phyloP scores from a whole-genome alignment of 768 basidiomycete genomes.

The Podaxis sp. region DNA sequence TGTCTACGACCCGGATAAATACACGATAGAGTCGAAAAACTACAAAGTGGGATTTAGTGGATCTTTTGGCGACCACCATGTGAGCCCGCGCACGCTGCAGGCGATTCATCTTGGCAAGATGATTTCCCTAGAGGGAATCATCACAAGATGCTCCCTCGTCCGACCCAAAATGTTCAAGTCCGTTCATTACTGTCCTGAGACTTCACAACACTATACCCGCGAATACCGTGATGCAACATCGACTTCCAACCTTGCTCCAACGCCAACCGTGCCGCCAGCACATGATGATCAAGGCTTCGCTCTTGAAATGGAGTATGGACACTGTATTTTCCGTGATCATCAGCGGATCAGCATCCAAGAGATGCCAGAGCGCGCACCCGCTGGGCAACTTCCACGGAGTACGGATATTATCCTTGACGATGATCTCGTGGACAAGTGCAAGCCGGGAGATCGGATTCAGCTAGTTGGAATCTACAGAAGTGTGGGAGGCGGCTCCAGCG shows the following conservation, averaged over 20 bases:
- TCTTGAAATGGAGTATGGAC: constrained; percentile 89
- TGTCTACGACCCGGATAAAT: constrained; percentile 74
- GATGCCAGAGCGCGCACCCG: constrained; percentile 98
- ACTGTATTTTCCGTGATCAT: constrained; percentile 91
- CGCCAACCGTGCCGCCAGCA: constrained; percentile 82
- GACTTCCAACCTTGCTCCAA: constrained; percentile 81
- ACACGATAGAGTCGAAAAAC: constrained; percentile 73
- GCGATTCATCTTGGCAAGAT: constrained; percentile 90
- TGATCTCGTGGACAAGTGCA: constrained; percentile 95
- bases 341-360: constrained; percentile 98
- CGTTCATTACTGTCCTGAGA: constrained; percentile 92
- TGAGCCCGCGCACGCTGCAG: constrained; percentile 88
- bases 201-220: constrained; percentile 76
- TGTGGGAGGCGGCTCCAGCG: constrained; percentile 83
- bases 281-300: constrained; percentile 86
- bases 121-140: constrained; percentile 97
- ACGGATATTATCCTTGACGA: constrained; percentile 96
- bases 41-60: constrained; percentile 92
- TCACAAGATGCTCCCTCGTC: constrained; percentile 96
- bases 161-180: constrained; percentile 98
- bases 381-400: constrained; percentile 93
- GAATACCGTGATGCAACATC: constrained; percentile 93
- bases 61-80: constrained; percentile 97
- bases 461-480: constrained; percentile 94
- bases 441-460: constrained; percentile 97